Percentiles rank a stretch among this genome's conserved stretches.
phyloP scores from a whole-genome alignment of 345 rosid genomes.

The Capsella bursapastoris region DNA sequence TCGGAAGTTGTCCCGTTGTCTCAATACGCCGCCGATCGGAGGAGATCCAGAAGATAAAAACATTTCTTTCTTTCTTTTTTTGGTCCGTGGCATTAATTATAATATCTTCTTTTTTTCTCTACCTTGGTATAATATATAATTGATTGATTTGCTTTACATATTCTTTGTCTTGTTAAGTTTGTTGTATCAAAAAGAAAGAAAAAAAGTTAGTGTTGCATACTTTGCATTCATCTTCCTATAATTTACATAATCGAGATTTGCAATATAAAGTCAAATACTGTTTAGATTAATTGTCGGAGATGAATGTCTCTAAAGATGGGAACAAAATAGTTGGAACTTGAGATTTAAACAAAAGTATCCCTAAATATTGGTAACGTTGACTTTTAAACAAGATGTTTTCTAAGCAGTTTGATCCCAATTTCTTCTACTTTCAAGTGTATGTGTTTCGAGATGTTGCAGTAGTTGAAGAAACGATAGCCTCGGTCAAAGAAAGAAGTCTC shows the following conservation, averaged over 20 bases:
- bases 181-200: too few relatives aligned
- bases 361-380: slow-evolving; percentile 30
- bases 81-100: slow-evolving; percentile 6
- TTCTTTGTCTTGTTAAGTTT: background rate
- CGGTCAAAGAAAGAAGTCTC: background rate
- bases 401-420: slow-evolving; percentile 1
- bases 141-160: slow-evolving; percentile 34
- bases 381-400: slow-evolving; percentile 6
- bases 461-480: background rate
- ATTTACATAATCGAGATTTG: background rate
- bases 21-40: slow-evolving; percentile 85
- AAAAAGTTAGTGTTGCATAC: too few relatives aligned
- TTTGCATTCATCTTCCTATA: background rate
- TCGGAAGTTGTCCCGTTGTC: slow-evolving; percentile 95
- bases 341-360: slow-evolving; percentile 21
- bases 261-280: slow-evolving; percentile 27
- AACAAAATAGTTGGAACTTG: slow-evolving; percentile 31
- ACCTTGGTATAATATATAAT: slow-evolving; percentile 19
- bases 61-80: background rate
- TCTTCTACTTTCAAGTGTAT: too few relatives aligned
- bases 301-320: slow-evolving; percentile 37
- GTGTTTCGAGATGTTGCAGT: too few relatives aligned
- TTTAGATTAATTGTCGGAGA: slow-evolving; percentile 18
- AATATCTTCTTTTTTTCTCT: background rate
- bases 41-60: slow-evolving; percentile 57